A percentile compares a stretch with the other conserved stretches of the same genome.
These are phyloP conservation scores for Jamesozyma jinghongensis DNA, from an alignment of 805 yeast species.

Conservation along the genomic window DNA sequence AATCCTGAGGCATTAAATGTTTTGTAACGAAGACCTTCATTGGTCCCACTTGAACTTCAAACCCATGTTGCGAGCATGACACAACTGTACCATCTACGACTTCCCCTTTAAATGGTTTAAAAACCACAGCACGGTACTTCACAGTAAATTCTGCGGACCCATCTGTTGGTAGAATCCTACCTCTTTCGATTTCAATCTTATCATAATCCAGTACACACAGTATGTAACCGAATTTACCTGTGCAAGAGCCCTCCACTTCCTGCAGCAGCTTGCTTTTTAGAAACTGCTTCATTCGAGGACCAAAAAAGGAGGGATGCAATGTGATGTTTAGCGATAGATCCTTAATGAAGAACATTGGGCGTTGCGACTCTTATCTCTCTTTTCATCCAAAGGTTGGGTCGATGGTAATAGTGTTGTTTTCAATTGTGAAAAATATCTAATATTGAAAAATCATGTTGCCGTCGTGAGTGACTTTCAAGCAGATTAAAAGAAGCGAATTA, in stretches of 20 bases:
- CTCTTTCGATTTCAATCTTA: constrained; percentile 91
- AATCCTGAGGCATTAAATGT: constrained; percentile 88
- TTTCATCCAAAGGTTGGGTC: neutral
- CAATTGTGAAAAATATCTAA: too few species aligned
- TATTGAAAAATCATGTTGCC: too few species aligned
- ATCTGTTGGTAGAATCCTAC: constrained; percentile 78
- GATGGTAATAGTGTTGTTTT: neutral
- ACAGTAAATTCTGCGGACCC: constrained; percentile 97
- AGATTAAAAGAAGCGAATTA: too few species aligned
- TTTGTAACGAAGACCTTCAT: constrained; percentile 89
- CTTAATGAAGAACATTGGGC: constrained; percentile 44
- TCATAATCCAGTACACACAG: constrained; percentile 92
- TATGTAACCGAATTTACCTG: constrained; percentile 97
- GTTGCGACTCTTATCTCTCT: too few species aligned
- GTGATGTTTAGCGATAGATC: constrained; percentile 88
- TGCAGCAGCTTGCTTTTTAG: constrained; percentile 80
- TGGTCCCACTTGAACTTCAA: constrained; percentile 97
- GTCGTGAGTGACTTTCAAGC: too few species aligned
- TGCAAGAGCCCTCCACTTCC: constrained; percentile 97
- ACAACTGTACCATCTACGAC: constrained; percentile 96
- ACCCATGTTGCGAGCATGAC: constrained; percentile 88
- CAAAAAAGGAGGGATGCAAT: constrained; percentile 94
- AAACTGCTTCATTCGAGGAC: constrained; percentile 95
- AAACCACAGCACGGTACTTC: constrained; percentile 90
- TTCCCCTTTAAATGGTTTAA: constrained; percentile 98